Conservation (phyloP, 148 eudicot genomes). For the Cornus florida region DNA sequence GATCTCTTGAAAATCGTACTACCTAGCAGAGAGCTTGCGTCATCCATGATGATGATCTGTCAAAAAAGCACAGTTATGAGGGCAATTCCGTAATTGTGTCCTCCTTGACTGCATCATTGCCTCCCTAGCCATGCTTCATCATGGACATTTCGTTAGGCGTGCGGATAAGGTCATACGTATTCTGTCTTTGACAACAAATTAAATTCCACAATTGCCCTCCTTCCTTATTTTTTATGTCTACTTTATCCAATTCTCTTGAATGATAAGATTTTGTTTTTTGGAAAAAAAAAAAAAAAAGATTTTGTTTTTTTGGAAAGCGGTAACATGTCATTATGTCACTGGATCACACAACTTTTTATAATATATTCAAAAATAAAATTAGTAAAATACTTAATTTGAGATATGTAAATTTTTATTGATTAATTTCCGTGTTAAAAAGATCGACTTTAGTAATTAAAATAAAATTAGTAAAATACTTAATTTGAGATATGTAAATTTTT, state of each 20-base stretch:
- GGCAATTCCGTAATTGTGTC: conserved; percentile 13
- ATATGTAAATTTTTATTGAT: too few relatives aligned
- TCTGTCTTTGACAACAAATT: not conserved
- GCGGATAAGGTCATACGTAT: conserved; percentile 15
- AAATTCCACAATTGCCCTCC: conserved; percentile 11
- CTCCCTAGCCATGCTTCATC: conserved; percentile 4
- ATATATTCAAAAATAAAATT: too few relatives aligned
- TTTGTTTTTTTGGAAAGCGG: too few relatives aligned
- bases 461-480: too few relatives aligned
- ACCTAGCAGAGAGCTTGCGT: not conserved
- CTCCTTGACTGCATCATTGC: conserved; percentile 18
- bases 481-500: too few relatives aligned
- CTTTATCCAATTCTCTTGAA: not conserved
- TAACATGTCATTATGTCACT: too few relatives aligned
- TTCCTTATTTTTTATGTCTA: not conserved
- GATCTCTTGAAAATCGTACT: conserved; percentile 13
- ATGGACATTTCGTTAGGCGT: conserved; percentile 13
- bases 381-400: too few relatives aligned
- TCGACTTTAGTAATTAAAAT: too few relatives aligned
- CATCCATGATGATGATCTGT: not conserved
- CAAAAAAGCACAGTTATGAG: conserved; percentile 10
- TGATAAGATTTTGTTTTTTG: not conserved
- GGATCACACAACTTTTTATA: too few relatives aligned
- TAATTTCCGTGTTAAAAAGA: too few relatives aligned
- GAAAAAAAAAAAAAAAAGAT: too few relatives aligned